A percentile compares a stretch with the other conserved stretches of the same genome.
These are phyloP conservation scores for Penicillium fimorum DNA, from an alignment of 495 filamentous ascomycete species.

Conservation along the genomic window DNA sequence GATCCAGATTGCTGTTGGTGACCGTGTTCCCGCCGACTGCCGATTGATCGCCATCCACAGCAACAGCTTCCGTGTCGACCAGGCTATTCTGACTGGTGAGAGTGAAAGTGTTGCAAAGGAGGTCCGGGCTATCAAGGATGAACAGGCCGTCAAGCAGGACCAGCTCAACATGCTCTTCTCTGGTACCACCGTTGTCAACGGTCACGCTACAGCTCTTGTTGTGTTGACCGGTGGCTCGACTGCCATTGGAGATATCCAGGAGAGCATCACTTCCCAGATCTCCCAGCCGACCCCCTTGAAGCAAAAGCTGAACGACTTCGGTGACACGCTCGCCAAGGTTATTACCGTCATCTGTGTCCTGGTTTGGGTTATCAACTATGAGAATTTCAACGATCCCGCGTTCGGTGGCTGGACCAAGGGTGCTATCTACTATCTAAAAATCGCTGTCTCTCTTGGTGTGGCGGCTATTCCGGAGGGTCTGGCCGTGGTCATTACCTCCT, in stretches of 20 bases:
- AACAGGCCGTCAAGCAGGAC: constrained; percentile 92
- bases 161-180: constrained; percentile 98
- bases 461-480: constrained; percentile 97
- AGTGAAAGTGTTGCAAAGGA: constrained; percentile 97
- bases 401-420: constrained; percentile 96
- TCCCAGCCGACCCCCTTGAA: constrained; percentile 96
- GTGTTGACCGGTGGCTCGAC: constrained; percentile 88
- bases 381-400: constrained; percentile 90
- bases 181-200: constrained; percentile 94
- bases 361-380: constrained; percentile 98
- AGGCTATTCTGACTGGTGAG: constrained; percentile 96
- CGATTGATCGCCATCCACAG: constrained; percentile 86
- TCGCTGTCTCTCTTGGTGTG: constrained; percentile 96
- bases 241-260: constrained; percentile 98
- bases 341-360: constrained; percentile 95
- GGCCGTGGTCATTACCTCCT: constrained; percentile 97
- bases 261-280: constrained; percentile 97
- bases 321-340: constrained; percentile 93
- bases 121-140: constrained; percentile 63
- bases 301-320: constrained; percentile 98
- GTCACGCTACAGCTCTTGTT: constrained; percentile 88
- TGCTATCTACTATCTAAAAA: constrained; percentile 99
- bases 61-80: constrained; percentile 95
- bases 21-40: constrained; percentile 96
- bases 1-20: constrained; percentile 83